Percentiles rank a stretch among this genome's conserved stretches.
These are phyloP conservation scores for Yamadazyma epiphylla DNA, from an alignment of 1,139 yeast genomes.

Conservation along the genomic window DNA sequence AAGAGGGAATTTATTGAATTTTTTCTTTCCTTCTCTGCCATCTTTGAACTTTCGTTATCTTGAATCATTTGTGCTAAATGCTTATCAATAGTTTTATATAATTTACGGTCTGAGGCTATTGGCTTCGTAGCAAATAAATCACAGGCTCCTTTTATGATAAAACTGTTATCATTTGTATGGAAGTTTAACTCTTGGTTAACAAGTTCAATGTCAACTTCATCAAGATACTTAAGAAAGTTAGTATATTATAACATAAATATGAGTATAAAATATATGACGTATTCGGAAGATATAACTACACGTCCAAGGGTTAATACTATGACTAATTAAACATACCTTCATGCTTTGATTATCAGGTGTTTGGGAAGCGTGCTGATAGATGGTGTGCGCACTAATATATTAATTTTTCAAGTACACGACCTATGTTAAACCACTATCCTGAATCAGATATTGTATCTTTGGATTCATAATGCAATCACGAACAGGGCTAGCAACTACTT, in stretches of 20 bases:
- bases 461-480: too few relatives aligned
- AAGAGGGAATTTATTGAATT: slow-evolving; percentile 28
- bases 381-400: too few relatives aligned
- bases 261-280: too few relatives aligned
- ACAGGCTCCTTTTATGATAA: slow-evolving; percentile 77
- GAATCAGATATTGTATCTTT: too few relatives aligned
- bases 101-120: slow-evolving; percentile 82
- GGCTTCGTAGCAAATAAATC: slow-evolving; percentile 94
- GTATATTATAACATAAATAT: slow-evolving; percentile 10
- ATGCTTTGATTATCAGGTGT: too few relatives aligned
- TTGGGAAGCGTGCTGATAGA: too few relatives aligned
- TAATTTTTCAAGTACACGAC: too few relatives aligned
- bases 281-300: too few relatives aligned
- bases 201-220: slow-evolving; percentile 84
- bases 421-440: too few relatives aligned
- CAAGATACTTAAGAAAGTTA: slow-evolving; percentile 62
- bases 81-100: slow-evolving; percentile 82
- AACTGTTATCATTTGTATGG: slow-evolving; percentile 81
- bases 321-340: too few relatives aligned
- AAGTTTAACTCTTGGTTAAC: slow-evolving; percentile 85
- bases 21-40: slow-evolving; percentile 39
- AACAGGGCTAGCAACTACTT: too few relatives aligned
- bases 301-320: too few relatives aligned
- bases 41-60: slow-evolving; percentile 46
- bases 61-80: slow-evolving; percentile 67